Evolutionary conservation across 202 grass and related monocot species (phyloP).

Genomic region (Miscanthus sacchariflorus): DNA sequence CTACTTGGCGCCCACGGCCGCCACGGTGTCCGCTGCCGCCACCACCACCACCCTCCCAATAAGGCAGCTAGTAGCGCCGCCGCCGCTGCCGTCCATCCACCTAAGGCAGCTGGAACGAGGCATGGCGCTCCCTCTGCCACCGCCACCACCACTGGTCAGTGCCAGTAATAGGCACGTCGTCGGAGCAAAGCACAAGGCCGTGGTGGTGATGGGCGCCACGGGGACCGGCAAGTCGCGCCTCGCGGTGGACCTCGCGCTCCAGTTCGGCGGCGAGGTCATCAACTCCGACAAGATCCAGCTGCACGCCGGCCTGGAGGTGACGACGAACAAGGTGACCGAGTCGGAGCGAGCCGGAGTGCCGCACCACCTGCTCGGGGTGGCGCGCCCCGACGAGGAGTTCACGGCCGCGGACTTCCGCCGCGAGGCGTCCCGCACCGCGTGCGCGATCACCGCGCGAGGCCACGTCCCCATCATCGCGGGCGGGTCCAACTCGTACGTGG

Average conservation of each 20-base stretch:
- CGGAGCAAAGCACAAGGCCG: conserved; percentile 48
- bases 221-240: conserved; percentile 75
- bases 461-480: conserved; percentile 62
- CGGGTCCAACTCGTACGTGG: conserved; percentile 76
- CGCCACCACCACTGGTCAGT: neutral
- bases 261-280: conserved; percentile 71
- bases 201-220: conserved; percentile 83
- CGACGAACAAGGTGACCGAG: conserved; percentile 74
- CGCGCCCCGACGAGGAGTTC: conserved; percentile 56
- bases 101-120: conserved; percentile 25
- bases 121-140: neutral
- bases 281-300: conserved; percentile 90
- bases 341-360: conserved; percentile 62
- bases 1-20: conserved; percentile 24
- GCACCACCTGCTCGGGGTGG: conserved; percentile 68
- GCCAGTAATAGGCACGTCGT: neutral
- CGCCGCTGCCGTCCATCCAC: neutral
- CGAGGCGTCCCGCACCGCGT: conserved; percentile 37
- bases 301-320: conserved; percentile 59
- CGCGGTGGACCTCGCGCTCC: conserved; percentile 62
- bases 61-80: neutral
- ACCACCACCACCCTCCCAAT: neutral
- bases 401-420: conserved; percentile 56
- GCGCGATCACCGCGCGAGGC: conserved; percentile 33
- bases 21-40: neutral